These are phyloP conservation scores for Carex myosuroides DNA, from an alignment of 176 grass and related monocot species.

Conservation along the genomic window DNA sequence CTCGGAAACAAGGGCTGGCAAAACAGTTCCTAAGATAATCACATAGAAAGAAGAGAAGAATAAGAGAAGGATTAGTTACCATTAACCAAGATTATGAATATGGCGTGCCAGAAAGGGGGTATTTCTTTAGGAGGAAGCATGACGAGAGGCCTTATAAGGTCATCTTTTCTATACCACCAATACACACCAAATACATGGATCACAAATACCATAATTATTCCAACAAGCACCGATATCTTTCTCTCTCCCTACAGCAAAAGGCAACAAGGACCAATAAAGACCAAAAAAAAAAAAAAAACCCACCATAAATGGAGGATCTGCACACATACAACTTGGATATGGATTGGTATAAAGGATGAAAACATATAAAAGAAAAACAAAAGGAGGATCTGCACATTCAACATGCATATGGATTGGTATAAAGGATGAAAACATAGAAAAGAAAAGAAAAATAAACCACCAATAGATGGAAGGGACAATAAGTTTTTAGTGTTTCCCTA, in stretches of 20 bases:
- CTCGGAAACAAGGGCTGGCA: background rate
- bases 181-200: slow-evolving; percentile 86
- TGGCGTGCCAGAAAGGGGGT: slow-evolving; percentile 96
- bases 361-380: background rate
- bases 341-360: background rate
- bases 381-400: background rate
- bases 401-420: background rate
- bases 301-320: background rate
- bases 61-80: slow-evolving; percentile 43
- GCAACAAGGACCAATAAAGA: slow-evolving; percentile 5
- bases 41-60: background rate
- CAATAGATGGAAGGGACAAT: background rate
- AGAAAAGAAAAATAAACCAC: background rate
- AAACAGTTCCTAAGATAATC: background rate
- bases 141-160: slow-evolving; percentile 69
- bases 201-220: slow-evolving; percentile 79
- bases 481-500: background rate
- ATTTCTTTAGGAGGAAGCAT: slow-evolving; percentile 92
- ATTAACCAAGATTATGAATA: slow-evolving; percentile 93
- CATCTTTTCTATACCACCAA: slow-evolving; percentile 93
- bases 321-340: background rate
- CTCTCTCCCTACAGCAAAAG: slow-evolving; percentile 70
- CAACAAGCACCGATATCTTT: slow-evolving; percentile 68
- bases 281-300: background rate
- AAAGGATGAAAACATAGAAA: background rate